Evolutionary conservation across 2,329 filamentous ascomycete species (phyloP).

Genomic region (Truncatella angustata): DNA sequence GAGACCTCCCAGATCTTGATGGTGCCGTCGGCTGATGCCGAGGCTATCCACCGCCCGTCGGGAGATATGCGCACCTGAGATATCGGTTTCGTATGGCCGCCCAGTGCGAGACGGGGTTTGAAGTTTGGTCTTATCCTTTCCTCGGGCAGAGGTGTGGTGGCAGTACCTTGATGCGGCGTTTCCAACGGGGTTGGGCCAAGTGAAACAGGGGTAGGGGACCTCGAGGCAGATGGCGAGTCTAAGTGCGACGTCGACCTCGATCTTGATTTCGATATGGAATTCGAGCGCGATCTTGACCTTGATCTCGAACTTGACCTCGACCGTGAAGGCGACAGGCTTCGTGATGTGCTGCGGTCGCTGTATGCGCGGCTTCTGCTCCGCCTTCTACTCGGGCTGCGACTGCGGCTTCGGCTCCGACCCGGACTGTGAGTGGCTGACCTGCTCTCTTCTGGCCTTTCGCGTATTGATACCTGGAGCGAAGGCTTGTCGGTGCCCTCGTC

Average conservation of each 20-base stretch:
- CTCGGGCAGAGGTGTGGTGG: slow-evolving; percentile 28
- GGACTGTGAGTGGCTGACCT: too few relatives aligned
- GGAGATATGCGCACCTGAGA: slow-evolving; percentile 89
- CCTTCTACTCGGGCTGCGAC: slow-evolving; percentile 15
- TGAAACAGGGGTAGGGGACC: slow-evolving; percentile 15
- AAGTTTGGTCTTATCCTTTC: slow-evolving; percentile 65
- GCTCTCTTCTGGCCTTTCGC: slow-evolving; percentile 21
- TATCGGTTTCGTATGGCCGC: slow-evolving; percentile 75
- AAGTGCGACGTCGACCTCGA: slow-evolving; percentile 17
- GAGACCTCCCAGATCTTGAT: slow-evolving; percentile 86
- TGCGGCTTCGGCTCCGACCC: slow-evolving; percentile 20
- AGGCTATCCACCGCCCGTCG: slow-evolving; percentile 85
- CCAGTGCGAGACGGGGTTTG: slow-evolving; percentile 66
- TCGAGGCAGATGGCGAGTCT: slow-evolving; percentile 20
- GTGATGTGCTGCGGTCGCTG: slow-evolving; percentile 26
- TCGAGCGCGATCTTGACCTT: slow-evolving; percentile 14
- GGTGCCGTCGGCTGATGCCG: slow-evolving; percentile 83
- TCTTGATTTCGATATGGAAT: slow-evolving; percentile 14
- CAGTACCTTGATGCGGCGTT: slow-evolving; percentile 12
- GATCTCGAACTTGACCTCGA: slow-evolving; percentile 18
- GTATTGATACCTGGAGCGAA: slow-evolving; percentile 26
- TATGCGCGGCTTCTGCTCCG: slow-evolving; percentile 11
- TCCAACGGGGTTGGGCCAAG: slow-evolving; percentile 18
- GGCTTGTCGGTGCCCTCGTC: slow-evolving; percentile 27
- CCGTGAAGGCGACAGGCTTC: slow-evolving; percentile 22